Base-by-base conservation (phyloP, 345 rosid genomes). In the Abelmoschus esculentus region DNA sequence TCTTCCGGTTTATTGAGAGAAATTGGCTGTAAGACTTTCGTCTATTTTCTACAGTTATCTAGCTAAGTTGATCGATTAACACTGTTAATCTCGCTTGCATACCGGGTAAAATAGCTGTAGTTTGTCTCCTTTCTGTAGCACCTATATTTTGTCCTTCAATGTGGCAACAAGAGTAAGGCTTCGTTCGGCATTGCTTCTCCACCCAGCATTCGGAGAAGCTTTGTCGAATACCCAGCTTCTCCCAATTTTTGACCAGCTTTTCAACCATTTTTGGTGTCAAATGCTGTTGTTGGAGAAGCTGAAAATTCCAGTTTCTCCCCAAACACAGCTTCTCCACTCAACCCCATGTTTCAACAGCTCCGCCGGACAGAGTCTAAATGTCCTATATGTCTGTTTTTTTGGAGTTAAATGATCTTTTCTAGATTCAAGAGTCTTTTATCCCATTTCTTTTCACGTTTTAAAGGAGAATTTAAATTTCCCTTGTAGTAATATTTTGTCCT, bases 401-500 rank as follows among this genome's bases (percentile, higher is more conserved):
- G 19, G 36, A 46, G 54, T 38, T 14, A 44, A 22, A 65, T 26
- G 69, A 28, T 26, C 19, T 5, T 13, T 44, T 22, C 68, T 40
- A 63, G 52, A 64, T 64, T 42, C 68, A 3, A 38, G 26, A 63
- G 67, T 12, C 17, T 28, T 44, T 22, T 1, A 34, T 34, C 22
- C 34, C 3, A 44, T 44, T 19, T 53, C 29, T 50, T 53, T 17
- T 47, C 8, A 31, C 31, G 14, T 31, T 29, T 47, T 17, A 3
- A 18, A 3, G 7, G 36, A 22, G 22, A 64, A 40, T 15, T 40
- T 63, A 14, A 18, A 6, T 9, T 19, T 42, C 18, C 6, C 2
- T 58, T 67, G 71, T 57, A 26, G 68, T 66, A 60, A 61, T 72
- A 66, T 18, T 49, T 14, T 63, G 59, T 74, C 13, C 29, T 64